A percentile compares a stretch with the other conserved stretches of the same genome.
Conservation (phyloP, 495 filamentous ascomycete species). For the Staphylotrichum longicolle region DNA sequence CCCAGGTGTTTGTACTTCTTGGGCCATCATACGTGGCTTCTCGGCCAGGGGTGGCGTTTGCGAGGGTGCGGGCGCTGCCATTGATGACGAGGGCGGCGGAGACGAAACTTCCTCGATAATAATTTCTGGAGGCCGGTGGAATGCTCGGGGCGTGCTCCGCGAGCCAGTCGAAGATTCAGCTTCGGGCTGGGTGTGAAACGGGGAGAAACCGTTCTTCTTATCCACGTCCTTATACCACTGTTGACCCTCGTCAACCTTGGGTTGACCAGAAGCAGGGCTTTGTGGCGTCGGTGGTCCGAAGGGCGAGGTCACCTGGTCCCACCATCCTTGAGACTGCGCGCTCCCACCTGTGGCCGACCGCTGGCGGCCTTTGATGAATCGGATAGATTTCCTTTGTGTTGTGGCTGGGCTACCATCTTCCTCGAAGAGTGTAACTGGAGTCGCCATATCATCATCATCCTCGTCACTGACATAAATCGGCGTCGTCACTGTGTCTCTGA, state of each 20-base stretch:
- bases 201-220: conserved; percentile 32
- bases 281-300: conserved; percentile 43
- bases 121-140: conserved; percentile 15
- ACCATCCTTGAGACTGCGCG: conserved; percentile 75
- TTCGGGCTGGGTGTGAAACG: conserved; percentile 14
- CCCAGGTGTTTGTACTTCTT: conserved; percentile 12
- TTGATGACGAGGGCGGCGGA: conserved; percentile 22
- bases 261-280: neutral
- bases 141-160: neutral
- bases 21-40: conserved; percentile 31
- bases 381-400: conserved; percentile 34
- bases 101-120: conserved; percentile 25
- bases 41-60: conserved; percentile 29
- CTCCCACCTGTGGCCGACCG: conserved; percentile 44
- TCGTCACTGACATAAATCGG: conserved; percentile 32
- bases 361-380: conserved; percentile 27
- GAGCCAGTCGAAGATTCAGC: conserved; percentile 19
- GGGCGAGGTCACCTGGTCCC: conserved; percentile 81
- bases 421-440: conserved; percentile 48
- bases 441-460: conserved; percentile 38
- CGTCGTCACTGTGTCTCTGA: conserved; percentile 21
- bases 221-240: conserved; percentile 39
- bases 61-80: conserved; percentile 20
- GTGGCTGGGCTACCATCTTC: conserved; percentile 44
- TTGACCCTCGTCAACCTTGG: conserved; percentile 15